A percentile compares a stretch with the other conserved stretches of the same genome.
Evolutionary conservation across 805 yeast genomes (phyloP).

Genomic region (Hanseniaspora osmophila): DNA sequence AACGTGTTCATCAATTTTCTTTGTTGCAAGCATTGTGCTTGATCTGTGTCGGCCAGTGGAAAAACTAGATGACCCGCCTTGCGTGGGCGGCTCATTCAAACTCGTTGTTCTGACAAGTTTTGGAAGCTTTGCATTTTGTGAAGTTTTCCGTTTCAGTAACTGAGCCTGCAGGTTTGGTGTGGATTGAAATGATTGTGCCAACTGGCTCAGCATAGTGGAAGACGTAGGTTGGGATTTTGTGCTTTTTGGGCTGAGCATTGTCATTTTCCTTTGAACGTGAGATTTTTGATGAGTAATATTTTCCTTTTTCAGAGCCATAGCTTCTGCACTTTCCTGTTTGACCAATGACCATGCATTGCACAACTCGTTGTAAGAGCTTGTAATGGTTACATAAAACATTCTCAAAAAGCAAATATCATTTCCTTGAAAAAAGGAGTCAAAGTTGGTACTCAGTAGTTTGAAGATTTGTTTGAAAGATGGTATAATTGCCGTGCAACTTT

Average conservation of each 20-base stretch:
- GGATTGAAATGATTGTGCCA: too few species aligned
- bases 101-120: background rate
- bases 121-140: background rate
- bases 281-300: background rate
- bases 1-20: too few species aligned
- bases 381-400: constrained; percentile 44
- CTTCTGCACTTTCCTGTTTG: constrained; percentile 4
- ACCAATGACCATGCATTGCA: constrained; percentile 43
- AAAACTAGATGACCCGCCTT: background rate
- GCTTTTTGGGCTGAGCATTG: constrained; percentile 1
- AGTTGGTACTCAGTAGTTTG: constrained; percentile 32
- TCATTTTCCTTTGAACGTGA: background rate
- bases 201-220: background rate
- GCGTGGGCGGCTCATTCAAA: too few species aligned
- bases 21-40: background rate
- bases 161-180: background rate
- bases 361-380: constrained; percentile 53
- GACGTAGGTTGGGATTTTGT: constrained; percentile 8
- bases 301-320: background rate
- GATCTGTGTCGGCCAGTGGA: background rate
- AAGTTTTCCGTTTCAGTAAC: background rate
- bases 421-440: constrained; percentile 34
- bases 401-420: constrained; percentile 54
- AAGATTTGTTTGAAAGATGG: constrained; percentile 40
- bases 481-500: constrained; percentile 25